Conservation (phyloP, 2,329 filamentous ascomycete genomes). For the Fusarium bactridioides region DNA sequence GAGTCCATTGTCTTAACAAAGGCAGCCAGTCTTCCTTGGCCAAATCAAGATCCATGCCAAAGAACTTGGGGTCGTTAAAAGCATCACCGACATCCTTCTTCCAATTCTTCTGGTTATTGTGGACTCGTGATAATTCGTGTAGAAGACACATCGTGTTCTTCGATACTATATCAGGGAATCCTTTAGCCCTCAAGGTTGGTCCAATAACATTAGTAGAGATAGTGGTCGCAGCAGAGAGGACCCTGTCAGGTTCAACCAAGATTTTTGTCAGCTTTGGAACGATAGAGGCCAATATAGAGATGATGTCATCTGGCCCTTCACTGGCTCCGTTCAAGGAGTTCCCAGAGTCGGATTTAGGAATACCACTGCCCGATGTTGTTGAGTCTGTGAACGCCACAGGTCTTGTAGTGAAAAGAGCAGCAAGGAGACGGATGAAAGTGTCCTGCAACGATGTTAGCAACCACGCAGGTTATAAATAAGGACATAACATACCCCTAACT, state of each 20-base stretch:
- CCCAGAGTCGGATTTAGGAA: conserved; percentile 48
- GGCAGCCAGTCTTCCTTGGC: conserved; percentile 81
- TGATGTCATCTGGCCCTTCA: conserved; percentile 74
- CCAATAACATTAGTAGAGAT: conserved; percentile 86
- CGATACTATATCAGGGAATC: conserved; percentile 86
- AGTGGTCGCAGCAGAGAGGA: conserved; percentile 77
- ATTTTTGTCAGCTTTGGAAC: conserved; percentile 84
- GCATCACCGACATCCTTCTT: conserved; percentile 92
- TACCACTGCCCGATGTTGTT: conserved; percentile 47
- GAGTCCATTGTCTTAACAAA: conserved; percentile 82
- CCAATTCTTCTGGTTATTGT: conserved; percentile 86
- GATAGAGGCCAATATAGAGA: conserved; percentile 79
- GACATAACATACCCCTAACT: conserved; percentile 71
- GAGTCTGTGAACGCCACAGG: conserved; percentile 75
- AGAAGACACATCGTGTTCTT: conserved; percentile 75
- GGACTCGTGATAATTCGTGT: conserved; percentile 77
- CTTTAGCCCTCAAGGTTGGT: conserved; percentile 82
- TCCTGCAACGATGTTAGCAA: conserved; percentile 66
- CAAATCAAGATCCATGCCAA: conserved; percentile 71
- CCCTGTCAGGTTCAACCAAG: conserved; percentile 84
- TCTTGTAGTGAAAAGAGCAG: conserved; percentile 92
- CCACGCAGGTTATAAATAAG: not conserved
- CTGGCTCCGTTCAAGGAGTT: conserved; percentile 46
- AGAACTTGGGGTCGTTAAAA: conserved; percentile 89
- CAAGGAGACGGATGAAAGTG: conserved; percentile 84